Evolutionary conservation across 768 basidiomycete species (phyloP), one percentile per base, ranked within the genome.

Genomic region (Russula abietina): DNA sequence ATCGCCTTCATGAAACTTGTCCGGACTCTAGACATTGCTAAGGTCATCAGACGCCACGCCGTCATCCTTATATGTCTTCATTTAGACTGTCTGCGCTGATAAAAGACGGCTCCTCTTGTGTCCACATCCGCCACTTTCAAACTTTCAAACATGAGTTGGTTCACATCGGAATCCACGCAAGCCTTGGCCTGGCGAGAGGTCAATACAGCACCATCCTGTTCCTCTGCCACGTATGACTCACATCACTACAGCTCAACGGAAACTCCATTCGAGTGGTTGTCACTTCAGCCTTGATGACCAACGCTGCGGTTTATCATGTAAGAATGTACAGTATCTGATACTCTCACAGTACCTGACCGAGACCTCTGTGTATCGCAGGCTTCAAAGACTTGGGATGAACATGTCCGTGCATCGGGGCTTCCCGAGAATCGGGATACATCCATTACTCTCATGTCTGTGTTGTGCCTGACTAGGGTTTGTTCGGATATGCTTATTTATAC

Each of bases 251-350:
- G 63, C 63, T 64, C 26, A 60, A 12, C 32, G 54, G 54, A 30
- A 60, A 56, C 54, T 26, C 54, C n/a, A 17, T 64, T n/a, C 58
- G 59, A 26, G 58, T 55, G 54, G 63, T 50, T 5, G 58, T 60
- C 28, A 64, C 63, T 38, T 60, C 63, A 36, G 33, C 57, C 32
- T 60, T 55, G 30, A 55, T 64, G 63, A 60, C 59, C 54, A 60
- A 64, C 48, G 63, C 63, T 7, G 63, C 63, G 11, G 63, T 64
- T 14, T 64, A 64, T 45, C 63, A 64, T 60, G 63, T 64, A 50
- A 33, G 63, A 16, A 16, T 22, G 52, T 19, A 7, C 17, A 7
- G 9, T 46, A 11, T n/a, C 36, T 19, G 26, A 38, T 26, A 39
- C 57, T 32, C 26, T 12, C 46, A 41, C 4, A 39, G 45, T 28